Conservation (phyloP, 345 rosid species). For the Melaleuca alternifolia region DNA sequence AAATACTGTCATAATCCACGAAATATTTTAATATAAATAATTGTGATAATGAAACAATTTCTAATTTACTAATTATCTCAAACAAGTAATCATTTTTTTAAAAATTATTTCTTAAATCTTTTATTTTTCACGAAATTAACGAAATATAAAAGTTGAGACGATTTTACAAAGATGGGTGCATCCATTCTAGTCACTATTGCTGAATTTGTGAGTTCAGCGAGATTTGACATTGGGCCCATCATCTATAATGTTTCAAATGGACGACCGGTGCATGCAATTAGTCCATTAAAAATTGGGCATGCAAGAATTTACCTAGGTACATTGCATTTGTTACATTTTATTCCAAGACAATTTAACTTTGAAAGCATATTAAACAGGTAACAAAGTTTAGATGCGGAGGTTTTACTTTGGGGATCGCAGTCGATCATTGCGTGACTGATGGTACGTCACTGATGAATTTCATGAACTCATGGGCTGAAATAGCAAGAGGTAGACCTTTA, state of each 20-base stretch:
- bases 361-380: conserved; percentile 9
- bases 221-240: neutral
- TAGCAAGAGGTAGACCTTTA: conserved; percentile 5
- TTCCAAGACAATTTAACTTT: conserved; percentile 11
- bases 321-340: conserved; percentile 18
- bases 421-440: conserved; percentile 42
- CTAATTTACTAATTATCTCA: no score
- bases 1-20: no score
- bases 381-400: conserved; percentile 57
- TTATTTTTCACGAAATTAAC: no score
- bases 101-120: no score
- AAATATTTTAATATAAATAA: no score
- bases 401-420: conserved; percentile 37
- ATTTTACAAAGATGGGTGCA: neutral
- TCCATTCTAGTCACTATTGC: neutral
- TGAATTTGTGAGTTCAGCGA: neutral
- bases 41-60: no score
- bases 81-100: no score
- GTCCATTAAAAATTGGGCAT: neutral
- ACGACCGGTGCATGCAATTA: neutral
- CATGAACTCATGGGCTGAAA: conserved; percentile 31
- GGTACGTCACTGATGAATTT: conserved; percentile 50
- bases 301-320: neutral
- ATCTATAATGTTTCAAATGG: neutral
- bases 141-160: no score